Evolutionary conservation across 2,329 filamentous ascomycete genomes (phyloP).

Genomic region (Pyrenophora tritici-repentis): DNA sequence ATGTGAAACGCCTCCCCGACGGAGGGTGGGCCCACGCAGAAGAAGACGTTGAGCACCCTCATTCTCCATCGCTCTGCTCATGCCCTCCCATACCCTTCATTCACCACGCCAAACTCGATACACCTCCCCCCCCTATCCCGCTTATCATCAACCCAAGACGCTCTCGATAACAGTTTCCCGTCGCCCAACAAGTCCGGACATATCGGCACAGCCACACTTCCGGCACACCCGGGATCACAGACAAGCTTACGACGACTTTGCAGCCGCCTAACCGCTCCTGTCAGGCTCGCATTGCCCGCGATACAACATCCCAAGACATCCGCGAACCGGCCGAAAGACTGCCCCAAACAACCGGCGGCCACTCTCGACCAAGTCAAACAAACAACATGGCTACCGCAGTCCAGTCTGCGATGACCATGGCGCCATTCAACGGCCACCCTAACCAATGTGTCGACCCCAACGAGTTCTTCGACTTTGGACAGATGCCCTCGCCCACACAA

Average conservation of each 20-base stretch:
- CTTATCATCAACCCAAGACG: neutral
- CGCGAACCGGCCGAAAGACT: conserved; percentile 36
- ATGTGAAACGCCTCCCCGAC: conserved; percentile 27
- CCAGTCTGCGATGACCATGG: conserved; percentile 44
- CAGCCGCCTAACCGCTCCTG: conserved; percentile 39
- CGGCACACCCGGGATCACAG: conserved; percentile 39
- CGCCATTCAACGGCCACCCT: conserved; percentile 37
- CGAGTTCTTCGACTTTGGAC: conserved; percentile 62
- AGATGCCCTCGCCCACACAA: conserved; percentile 64
- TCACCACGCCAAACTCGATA: neutral
- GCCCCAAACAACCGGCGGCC: conserved; percentile 16
- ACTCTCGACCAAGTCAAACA: conserved; percentile 14
- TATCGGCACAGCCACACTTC: conserved; percentile 36
- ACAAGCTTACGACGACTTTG: conserved; percentile 46
- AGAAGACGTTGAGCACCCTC: conserved; percentile 20
- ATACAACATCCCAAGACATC: conserved; percentile 29
- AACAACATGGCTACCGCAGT: conserved; percentile 44
- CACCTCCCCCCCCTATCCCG: neutral
- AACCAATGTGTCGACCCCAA: conserved; percentile 50
- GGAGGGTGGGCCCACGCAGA: conserved; percentile 25
- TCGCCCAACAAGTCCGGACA: neutral
- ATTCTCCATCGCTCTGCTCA: neutral
- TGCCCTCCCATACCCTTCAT: neutral
- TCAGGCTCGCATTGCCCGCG: conserved; percentile 21
- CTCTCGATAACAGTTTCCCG: neutral